Percentiles rank a stretch among this genome's conserved stretches.
Conservation (phyloP, 2,329 filamentous ascomycete genomes). For the Domatiomyces catenatus region DNA sequence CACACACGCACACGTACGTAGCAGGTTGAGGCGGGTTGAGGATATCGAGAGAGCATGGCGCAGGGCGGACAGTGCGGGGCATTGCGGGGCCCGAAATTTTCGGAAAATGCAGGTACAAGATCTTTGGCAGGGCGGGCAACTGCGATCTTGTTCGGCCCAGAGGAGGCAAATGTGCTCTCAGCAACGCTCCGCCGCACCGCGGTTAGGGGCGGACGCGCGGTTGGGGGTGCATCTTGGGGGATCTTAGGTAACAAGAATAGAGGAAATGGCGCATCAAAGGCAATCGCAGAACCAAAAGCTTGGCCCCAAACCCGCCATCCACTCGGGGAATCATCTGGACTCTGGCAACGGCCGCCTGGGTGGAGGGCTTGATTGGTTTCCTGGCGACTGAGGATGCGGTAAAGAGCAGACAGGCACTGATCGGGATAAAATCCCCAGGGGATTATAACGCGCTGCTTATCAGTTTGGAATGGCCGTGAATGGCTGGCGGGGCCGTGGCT, state of each 20-base stretch:
- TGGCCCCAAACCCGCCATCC: background rate
- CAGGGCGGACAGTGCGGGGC: background rate
- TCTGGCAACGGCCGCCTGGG: background rate
- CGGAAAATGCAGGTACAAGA: background rate
- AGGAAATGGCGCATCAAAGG: background rate
- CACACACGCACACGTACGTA: background rate
- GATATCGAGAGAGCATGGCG: background rate
- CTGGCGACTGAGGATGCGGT: background rate
- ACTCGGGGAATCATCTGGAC: background rate
- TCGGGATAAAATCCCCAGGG: background rate
- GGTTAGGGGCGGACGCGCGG: too few species aligned
- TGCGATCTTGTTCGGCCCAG: background rate
- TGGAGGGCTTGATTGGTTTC: background rate
- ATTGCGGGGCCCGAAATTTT: background rate
- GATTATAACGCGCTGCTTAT: background rate
- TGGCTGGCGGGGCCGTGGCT: background rate
- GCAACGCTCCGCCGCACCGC: too few species aligned
- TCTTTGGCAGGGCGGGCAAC: background rate
- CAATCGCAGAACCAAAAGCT: background rate
- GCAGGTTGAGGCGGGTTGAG: background rate
- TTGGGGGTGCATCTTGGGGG: background rate
- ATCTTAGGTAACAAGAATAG: background rate
- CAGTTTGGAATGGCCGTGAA: background rate
- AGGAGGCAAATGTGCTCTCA: too few species aligned
- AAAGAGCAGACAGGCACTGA: background rate